Conservation (phyloP, 371 early-diverging fungal genomes). For the Sanchytrium tribonematis region DNA sequence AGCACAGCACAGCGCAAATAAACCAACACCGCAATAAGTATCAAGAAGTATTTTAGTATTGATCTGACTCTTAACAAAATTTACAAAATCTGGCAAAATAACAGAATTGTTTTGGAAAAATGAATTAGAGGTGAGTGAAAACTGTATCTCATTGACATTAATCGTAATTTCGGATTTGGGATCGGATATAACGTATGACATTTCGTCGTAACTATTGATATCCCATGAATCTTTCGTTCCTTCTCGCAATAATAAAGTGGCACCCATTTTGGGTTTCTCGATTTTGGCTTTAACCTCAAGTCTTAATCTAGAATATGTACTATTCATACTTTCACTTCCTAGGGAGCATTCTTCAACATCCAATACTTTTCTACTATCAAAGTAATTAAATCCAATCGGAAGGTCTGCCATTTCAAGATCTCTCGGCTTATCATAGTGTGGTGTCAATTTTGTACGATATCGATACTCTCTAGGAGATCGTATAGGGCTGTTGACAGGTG, state of each 20-base stretch:
- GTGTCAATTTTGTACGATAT: conserved; percentile 32
- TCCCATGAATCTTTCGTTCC: background rate
- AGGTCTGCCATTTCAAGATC: conserved; percentile 6
- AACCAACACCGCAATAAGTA: conserved; percentile 36
- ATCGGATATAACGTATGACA: background rate
- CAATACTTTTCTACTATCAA: conserved; percentile 22
- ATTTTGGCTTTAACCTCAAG: conserved; percentile 10
- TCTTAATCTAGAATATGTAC: conserved; percentile 22
- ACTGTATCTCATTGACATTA: conserved; percentile 13
- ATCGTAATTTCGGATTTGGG: conserved; percentile 17
- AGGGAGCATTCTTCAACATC: conserved; percentile 33
- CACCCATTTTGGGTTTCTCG: background rate
- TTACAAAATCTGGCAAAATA: conserved; percentile 23
- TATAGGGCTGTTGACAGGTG: conserved; percentile 6
- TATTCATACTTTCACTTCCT: conserved; percentile 8
- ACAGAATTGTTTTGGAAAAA: conserved; percentile 36
- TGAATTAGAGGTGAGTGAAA: conserved; percentile 19
- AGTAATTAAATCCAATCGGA: conserved; percentile 24
- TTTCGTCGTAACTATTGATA: background rate
- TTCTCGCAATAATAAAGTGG: background rate
- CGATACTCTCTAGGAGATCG: conserved; percentile 21
- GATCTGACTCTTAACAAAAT: conserved; percentile 20
- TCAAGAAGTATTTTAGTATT: conserved; percentile 23
- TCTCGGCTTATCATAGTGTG: conserved; percentile 19
- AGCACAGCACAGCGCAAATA: conserved; percentile 29